Percentiles rank a stretch among this genome's conserved stretches.
phyloP scores from a whole-genome alignment of 2,329 filamentous ascomycete genomes.

The Cercospora beticola region DNA sequence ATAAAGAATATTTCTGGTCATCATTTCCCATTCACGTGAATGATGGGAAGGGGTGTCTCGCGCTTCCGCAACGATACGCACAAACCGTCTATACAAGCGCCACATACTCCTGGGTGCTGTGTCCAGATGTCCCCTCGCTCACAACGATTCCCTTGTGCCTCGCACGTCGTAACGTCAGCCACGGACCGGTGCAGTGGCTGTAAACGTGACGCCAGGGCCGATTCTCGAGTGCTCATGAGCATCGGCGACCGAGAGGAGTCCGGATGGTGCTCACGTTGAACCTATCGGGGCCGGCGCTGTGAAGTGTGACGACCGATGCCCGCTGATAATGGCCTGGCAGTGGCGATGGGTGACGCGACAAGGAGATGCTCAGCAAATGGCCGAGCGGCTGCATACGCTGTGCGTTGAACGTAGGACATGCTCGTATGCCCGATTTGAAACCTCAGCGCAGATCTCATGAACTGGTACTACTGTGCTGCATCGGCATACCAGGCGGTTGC shows the following conservation, averaged over 20 bases:
- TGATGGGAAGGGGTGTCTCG: background rate
- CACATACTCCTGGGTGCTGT: background rate
- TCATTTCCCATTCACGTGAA: background rate
- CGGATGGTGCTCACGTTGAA: no score
- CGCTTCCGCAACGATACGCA: background rate
- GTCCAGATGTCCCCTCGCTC: background rate
- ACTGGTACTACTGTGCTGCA: conserved; percentile 27
- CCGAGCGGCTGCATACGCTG: background rate
- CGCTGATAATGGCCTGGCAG: background rate
- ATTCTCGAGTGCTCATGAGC: background rate
- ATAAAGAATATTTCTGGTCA: background rate
- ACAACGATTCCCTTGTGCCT: background rate
- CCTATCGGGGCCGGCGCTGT: background rate
- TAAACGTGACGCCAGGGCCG: background rate
- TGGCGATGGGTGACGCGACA: background rate
- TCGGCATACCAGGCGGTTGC: conserved; percentile 26
- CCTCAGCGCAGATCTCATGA: background rate
- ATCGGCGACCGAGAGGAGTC: no score
- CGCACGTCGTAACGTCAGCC: background rate
- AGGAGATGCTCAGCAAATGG: background rate
- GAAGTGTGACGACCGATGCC: background rate
- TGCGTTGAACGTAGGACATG: background rate
- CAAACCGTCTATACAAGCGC: background rate
- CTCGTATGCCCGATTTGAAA: conserved; percentile 18
- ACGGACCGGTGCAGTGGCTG: background rate